phyloP scores from a whole-genome alignment of 768 basidiomycete genomes.

The Arthromyces matolae region DNA sequence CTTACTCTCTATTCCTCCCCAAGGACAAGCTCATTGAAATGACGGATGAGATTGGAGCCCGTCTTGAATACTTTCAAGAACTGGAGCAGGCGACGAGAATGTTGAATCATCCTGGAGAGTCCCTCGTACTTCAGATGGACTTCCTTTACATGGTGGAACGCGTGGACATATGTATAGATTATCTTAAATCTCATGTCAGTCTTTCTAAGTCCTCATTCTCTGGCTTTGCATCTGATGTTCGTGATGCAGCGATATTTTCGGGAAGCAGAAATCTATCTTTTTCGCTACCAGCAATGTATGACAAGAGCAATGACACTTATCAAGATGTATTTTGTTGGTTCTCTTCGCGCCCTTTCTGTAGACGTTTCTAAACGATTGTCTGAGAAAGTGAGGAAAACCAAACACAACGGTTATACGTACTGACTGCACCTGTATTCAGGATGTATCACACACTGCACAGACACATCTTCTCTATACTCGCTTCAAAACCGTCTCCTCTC shows the following conservation, averaged over 20 bases:
- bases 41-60: constrained; percentile 76
- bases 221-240: background rate
- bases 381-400: constrained; percentile 68
- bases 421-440: constrained; percentile 40
- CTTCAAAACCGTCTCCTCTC: constrained; percentile 67
- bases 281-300: constrained; percentile 98
- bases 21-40: constrained; percentile 76
- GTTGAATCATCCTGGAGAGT: constrained; percentile 91
- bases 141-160: constrained; percentile 96
- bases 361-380: constrained; percentile 74
- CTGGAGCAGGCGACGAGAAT: constrained; percentile 90
- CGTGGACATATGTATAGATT: constrained; percentile 92
- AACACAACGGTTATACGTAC: no score
- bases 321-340: constrained; percentile 93
- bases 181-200: constrained; percentile 80
- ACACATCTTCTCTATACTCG: constrained; percentile 87
- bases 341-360: constrained; percentile 69
- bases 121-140: constrained; percentile 84
- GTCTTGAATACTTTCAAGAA: constrained; percentile 92
- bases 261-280: constrained; percentile 91
- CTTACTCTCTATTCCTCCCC: constrained; percentile 1
- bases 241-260: constrained; percentile 73
- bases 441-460: constrained; percentile 76
- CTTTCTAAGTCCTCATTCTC: background rate
- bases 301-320: constrained; percentile 97